Conservation (phyloP, 371 early-diverging fungal species). For the Chytridium lagenaria region DNA sequence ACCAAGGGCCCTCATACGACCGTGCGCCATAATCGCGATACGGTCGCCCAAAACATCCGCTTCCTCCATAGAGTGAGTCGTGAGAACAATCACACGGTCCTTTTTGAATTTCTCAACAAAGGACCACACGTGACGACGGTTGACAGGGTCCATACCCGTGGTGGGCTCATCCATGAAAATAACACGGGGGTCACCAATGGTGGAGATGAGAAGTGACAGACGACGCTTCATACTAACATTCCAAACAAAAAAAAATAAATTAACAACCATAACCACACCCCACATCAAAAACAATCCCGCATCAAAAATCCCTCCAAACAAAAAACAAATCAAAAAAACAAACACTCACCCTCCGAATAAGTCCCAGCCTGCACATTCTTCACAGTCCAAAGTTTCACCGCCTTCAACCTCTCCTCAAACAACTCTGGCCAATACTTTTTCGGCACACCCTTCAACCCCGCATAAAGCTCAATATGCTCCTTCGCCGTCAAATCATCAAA, state of each 20-base stretch:
- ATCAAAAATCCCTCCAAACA: background rate
- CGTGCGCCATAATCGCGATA: constrained; percentile 75
- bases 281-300: background rate
- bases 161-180: constrained; percentile 82
- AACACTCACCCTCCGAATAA: constrained; percentile 64
- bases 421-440: constrained; percentile 36
- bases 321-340: background rate
- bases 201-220: constrained; percentile 73
- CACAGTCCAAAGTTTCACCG: constrained; percentile 62
- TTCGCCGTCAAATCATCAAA: constrained; percentile 66
- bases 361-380: constrained; percentile 60
- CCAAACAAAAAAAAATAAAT: too few species aligned
- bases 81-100: constrained; percentile 69
- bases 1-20: constrained; percentile 68
- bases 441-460: constrained; percentile 67
- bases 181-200: constrained; percentile 76
- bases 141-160: constrained; percentile 74
- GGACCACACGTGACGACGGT: constrained; percentile 75
- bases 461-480: constrained; percentile 70
- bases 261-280: background rate
- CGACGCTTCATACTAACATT: constrained; percentile 70
- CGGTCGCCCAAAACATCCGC: constrained; percentile 74
- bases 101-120: constrained; percentile 75
- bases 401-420: constrained; percentile 61
- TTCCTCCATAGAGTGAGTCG: constrained; percentile 81